Base-by-base conservation (phyloP, 208 protist genomes). In the Leptomonas pyrrhocoris region DNA sequence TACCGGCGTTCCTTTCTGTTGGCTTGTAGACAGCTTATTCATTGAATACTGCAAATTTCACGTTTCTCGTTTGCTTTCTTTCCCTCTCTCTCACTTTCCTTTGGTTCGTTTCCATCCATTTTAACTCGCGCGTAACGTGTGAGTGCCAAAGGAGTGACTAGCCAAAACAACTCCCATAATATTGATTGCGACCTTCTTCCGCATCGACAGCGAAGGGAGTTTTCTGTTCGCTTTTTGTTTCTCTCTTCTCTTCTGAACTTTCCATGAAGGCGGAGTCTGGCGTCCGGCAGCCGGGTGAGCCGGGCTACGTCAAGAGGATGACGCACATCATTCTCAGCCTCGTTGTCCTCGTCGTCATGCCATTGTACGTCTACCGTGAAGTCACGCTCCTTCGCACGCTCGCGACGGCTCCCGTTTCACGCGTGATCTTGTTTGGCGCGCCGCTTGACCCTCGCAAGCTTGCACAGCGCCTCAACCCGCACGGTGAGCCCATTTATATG, bases 151-250 rank as follows among this genome's bases (percentile, higher is more conserved):
- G n/a, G n/a, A n/a, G n/a, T n/a, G n/a, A n/a, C n/a, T n/a, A n/a
- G n/a, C n/a, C n/a, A n/a, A n/a, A n/a, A n/a, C n/a, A n/a, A n/a
- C n/a, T n/a, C n/a, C n/a, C n/a, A n/a, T n/a, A n/a, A n/a, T n/a
- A n/a, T n/a, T n/a, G n/a, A n/a, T n/a, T n/a, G n/a, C n/a, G n/a
- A n/a, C n/a, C n/a, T n/a, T n/a, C n/a, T n/a, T n/a, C n/a, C n/a
- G n/a, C n/a, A n/a, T n/a, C n/a, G n/a, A n/a, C n/a, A n/a, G n/a
- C n/a, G n/a, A n/a, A n/a, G n/a, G n/a, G n/a, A n/a, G n/a, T n/a
- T n/a, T n/a, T n/a, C n/a, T n/a, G 55, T 49, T 23, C 0, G 11
- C 4, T 48, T 57, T 55, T 55, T 78, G 55, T 78, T 34, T 68
- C 11, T 66, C 4, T 69, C 62, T 43, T 46, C 36, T 7, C 30